Conservation (phyloP, 345 rosid species). For the Combretum micranthum region DNA sequence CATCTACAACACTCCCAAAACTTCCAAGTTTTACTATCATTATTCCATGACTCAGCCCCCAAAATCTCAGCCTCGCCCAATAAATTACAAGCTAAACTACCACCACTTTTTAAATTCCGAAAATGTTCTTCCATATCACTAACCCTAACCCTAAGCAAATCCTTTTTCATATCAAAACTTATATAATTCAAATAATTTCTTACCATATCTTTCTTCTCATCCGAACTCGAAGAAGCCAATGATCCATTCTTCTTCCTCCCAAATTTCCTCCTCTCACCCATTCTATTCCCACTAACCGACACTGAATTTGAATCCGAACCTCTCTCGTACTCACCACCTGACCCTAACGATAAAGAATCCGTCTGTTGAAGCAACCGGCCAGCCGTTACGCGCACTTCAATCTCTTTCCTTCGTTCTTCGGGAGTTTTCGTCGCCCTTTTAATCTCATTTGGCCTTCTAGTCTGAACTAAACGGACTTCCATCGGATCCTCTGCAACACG, state of each 20-base stretch:
- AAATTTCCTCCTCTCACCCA: conserved; percentile 66
- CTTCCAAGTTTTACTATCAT: conserved; percentile 60
- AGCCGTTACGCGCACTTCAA: conserved; percentile 95
- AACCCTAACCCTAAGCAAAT: conserved; percentile 54
- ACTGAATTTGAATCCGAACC: conserved; percentile 37
- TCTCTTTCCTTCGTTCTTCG: conserved; percentile 90
- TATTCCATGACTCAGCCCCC: conserved; percentile 20
- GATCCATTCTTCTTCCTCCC: conserved; percentile 52
- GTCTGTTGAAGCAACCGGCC: conserved; percentile 80
- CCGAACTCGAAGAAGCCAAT: conserved; percentile 7
- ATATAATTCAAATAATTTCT: conserved; percentile 64
- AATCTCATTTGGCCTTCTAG: conserved; percentile 87
- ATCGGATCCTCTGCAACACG: conserved; percentile 82
- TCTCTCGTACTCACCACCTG: conserved; percentile 33
- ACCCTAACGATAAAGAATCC: conserved; percentile 36
- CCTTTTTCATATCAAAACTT: conserved; percentile 48
- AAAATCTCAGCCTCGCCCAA: conserved; percentile 45
- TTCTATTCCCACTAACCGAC: conserved; percentile 45
- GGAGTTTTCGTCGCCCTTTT: conserved; percentile 85
- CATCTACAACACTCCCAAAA: conserved; percentile 80
- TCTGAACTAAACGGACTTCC: conserved; percentile 64
- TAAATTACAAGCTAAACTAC: conserved; percentile 45
- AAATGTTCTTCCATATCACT: conserved; percentile 57
- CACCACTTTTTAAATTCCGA: conserved; percentile 60
- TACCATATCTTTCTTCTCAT: conserved; percentile 60